Evolutionary conservation across 177 flowering plant species (phyloP).

Genomic region (Tripterygium wilfordii): DNA sequence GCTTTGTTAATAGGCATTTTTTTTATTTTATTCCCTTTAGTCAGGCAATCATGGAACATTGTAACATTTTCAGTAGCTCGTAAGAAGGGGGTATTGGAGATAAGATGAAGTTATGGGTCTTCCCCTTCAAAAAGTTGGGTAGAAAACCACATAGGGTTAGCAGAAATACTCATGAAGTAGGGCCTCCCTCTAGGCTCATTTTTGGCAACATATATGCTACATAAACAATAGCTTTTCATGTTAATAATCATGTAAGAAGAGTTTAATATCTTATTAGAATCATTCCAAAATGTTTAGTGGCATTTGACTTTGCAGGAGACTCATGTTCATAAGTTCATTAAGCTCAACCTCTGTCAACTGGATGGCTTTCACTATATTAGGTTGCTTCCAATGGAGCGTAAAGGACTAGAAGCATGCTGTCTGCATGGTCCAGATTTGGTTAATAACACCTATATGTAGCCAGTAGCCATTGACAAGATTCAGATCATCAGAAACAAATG

Average conservation of each 20-base stretch:
- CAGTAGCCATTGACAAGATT: constrained; percentile 4
- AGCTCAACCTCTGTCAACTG: constrained; percentile 23
- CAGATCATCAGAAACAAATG: constrained; percentile 13
- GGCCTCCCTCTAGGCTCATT: constrained; percentile 18
- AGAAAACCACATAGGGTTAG: constrained; percentile 10
- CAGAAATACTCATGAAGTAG: constrained; percentile 22
- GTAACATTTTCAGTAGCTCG: constrained; percentile 9
- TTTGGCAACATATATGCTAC: constrained; percentile 6
- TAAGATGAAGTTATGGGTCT: constrained; percentile 30
- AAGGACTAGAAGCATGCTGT: constrained; percentile 4
- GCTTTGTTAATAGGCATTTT: neutral
- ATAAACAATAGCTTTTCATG: neutral
- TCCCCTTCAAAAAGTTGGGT: no score
- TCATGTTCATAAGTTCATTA: constrained; percentile 18
- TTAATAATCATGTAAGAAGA: no score
- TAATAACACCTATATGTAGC: neutral
- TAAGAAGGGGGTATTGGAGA: constrained; percentile 27
- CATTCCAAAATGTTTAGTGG: constrained; percentile 7
- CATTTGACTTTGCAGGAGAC: constrained; percentile 28
- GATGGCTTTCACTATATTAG: constrained; percentile 31
- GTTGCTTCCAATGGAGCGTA: neutral
- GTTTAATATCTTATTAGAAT: no score
- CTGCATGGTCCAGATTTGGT: neutral
- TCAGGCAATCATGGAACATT: constrained; percentile 12
- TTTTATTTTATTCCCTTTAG: constrained; percentile 6